A percentile compares a stretch with the other conserved stretches of the same genome.
These are phyloP conservation scores for Porphyrellus cyaneotinctus DNA, from an alignment of 768 basidiomycete species.

Conservation along the genomic window DNA sequence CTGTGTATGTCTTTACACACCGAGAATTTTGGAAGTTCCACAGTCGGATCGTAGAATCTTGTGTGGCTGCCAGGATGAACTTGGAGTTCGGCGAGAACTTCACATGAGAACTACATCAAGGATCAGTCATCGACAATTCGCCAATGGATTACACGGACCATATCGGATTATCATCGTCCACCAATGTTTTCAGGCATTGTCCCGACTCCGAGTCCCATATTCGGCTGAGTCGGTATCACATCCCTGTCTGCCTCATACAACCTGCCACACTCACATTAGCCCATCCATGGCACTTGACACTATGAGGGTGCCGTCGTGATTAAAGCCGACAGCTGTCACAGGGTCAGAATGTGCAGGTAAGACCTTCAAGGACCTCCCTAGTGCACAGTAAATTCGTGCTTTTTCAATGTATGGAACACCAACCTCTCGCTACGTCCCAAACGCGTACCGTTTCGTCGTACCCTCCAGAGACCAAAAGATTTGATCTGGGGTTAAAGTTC, in stretches of 20 bases:
- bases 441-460: conserved; percentile 94
- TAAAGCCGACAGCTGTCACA: conserved; percentile 91
- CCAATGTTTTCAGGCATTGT: conserved; percentile 95
- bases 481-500: conserved; percentile 86
- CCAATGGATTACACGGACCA: conserved; percentile 45
- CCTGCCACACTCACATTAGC: conserved; percentile 63
- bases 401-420: not conserved
- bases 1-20: conserved; percentile 89
- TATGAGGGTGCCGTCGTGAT: conserved; percentile 90
- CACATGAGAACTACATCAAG: conserved; percentile 65
- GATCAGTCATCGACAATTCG: conserved; percentile 6
- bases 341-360: conserved; percentile 97
- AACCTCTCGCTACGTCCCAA: conserved; percentile 95
- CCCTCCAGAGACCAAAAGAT: conserved; percentile 87
- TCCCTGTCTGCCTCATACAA: not conserved
- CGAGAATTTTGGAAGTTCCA: conserved; percentile 93
- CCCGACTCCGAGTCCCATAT: conserved; percentile 98
- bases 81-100: conserved; percentile 90
- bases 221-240: conserved; percentile 52
- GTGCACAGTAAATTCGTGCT: not conserved
- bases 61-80: conserved; percentile 85
- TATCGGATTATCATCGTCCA: conserved; percentile 94
- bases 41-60: conserved; percentile 90
- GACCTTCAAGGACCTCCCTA: conserved; percentile 81
- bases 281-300: conserved; percentile 97